These are phyloP conservation scores for Epichloe coenophiala DNA, from an alignment of 2,329 filamentous ascomycete species.

Conservation along the genomic window DNA sequence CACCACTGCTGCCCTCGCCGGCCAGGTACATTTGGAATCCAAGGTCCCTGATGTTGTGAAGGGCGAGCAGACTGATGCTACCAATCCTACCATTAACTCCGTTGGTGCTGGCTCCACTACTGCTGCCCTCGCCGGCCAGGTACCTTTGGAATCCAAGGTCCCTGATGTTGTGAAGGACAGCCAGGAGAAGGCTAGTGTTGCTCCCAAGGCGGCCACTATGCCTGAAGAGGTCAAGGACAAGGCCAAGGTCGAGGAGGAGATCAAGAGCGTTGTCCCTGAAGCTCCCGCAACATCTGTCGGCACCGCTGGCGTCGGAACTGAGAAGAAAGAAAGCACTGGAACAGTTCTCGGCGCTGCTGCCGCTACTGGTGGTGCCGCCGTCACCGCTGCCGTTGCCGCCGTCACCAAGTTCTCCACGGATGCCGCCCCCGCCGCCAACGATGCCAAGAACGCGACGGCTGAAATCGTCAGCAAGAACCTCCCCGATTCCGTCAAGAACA, in stretches of 20 bases:
- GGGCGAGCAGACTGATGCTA: too few species aligned
- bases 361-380: conserved; percentile 20
- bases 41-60: background rate
- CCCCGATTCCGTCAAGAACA: conserved; percentile 39
- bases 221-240: conserved; percentile 57
- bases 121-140: too few species aligned
- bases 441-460: conserved; percentile 22
- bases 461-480: conserved; percentile 33
- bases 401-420: conserved; percentile 23
- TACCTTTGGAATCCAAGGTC: too few species aligned
- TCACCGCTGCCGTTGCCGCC: conserved; percentile 20
- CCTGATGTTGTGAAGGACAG: conserved; percentile 51
- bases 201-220: conserved; percentile 55
- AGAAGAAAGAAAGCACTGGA: conserved; percentile 32
- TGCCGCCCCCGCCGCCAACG: conserved; percentile 16
- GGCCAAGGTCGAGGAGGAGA: conserved; percentile 55
- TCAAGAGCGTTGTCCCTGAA: conserved; percentile 52
- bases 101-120: too few species aligned
- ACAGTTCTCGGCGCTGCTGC: conserved; percentile 26
- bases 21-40: too few species aligned
- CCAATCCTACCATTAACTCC: too few species aligned
- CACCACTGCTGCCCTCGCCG: too few species aligned
- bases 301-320: conserved; percentile 35
- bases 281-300: conserved; percentile 45
- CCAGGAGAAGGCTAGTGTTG: conserved; percentile 49